phyloP scores from a whole-genome alignment of 1,284 basidiomycete genomes.

The Naganishia cerealis region DNA sequence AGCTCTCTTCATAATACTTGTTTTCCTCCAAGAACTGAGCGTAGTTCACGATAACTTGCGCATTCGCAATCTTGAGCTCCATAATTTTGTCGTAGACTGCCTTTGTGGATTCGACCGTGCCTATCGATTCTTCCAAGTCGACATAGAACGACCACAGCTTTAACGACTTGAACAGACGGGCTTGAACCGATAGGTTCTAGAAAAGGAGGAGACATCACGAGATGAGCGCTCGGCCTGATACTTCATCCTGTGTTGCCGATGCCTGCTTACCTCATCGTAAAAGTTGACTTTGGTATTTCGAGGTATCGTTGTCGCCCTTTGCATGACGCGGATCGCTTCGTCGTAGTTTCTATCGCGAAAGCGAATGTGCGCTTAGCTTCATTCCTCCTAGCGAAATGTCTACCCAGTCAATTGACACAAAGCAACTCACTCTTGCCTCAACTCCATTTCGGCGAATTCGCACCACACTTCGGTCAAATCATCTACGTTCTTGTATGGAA shows the following conservation, averaged over 20 bases:
- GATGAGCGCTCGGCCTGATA: not conserved
- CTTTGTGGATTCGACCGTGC: conserved; percentile 87
- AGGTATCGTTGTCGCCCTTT: conserved; percentile 85
- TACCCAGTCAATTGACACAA: not conserved
- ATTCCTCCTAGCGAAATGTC: not conserved
- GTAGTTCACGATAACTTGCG: conserved; percentile 95
- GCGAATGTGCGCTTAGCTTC: not conserved
- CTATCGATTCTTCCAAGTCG: conserved; percentile 94
- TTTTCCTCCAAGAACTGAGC: conserved; percentile 96
- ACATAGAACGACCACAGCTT: conserved; percentile 99
- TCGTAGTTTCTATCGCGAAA: conserved; percentile 75
- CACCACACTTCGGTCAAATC: conserved; percentile 99
- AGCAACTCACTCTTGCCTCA: conserved; percentile 79
- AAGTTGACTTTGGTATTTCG: conserved; percentile 89
- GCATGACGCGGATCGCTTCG: conserved; percentile 90
- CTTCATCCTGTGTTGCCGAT: not conserved
- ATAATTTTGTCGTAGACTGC: conserved; percentile 94
- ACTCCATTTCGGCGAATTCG: conserved; percentile 98
- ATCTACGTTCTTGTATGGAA: conserved; percentile 92
- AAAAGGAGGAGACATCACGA: conserved; percentile 26
- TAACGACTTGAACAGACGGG: conserved; percentile 91
- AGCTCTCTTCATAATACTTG: conserved; percentile 96
- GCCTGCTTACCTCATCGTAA: conserved; percentile 79
- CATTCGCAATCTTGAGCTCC: conserved; percentile 97
- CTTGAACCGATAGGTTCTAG: conserved; percentile 78